These are phyloP conservation scores for Aspergillus niger DNA, from an alignment of 2,329 filamentous ascomycete genomes.

Conservation along the genomic window DNA sequence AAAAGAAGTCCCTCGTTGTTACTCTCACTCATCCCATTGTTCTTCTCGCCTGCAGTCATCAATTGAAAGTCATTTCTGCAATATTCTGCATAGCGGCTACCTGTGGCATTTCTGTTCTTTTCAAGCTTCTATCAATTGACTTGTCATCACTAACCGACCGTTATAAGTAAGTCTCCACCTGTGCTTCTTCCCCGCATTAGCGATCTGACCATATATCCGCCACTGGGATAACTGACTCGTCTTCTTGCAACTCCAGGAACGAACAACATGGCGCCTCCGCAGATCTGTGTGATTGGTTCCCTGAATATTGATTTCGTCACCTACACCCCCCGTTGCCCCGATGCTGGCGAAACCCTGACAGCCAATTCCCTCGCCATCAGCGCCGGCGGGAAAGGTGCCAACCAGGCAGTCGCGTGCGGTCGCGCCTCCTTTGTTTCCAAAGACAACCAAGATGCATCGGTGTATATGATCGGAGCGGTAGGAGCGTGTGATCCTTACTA, in stretches of 20 bases:
- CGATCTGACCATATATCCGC: not conserved
- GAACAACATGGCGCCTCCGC: conserved; percentile 38
- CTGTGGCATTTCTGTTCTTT: not conserved
- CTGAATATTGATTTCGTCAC: conserved; percentile 94
- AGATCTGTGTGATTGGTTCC: conserved; percentile 83
- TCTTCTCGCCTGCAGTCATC: no score
- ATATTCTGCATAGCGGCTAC: not conserved
- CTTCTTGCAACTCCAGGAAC: not conserved
- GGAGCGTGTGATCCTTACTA: conserved; percentile 64
- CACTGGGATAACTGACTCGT: not conserved
- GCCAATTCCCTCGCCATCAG: conserved; percentile 75
- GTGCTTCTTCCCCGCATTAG: not conserved
- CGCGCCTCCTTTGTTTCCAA: conserved; percentile 47
- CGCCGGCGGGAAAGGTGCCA: conserved; percentile 90
- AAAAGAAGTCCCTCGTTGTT: not conserved
- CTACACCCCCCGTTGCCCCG: conserved; percentile 78
- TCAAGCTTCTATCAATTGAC: not conserved
- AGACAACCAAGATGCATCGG: conserved; percentile 38
- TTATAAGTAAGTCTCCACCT: not conserved
- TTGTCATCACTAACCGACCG: not conserved
- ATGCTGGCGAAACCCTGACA: conserved; percentile 84
- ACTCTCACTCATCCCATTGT: no score
- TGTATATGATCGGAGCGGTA: conserved; percentile 75
- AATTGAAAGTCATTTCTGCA: not conserved
- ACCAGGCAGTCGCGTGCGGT: conserved; percentile 88